These are phyloP conservation scores for Panellus pusillus DNA, from an alignment of 768 basidiomycete genomes.

Conservation along the genomic window DNA sequence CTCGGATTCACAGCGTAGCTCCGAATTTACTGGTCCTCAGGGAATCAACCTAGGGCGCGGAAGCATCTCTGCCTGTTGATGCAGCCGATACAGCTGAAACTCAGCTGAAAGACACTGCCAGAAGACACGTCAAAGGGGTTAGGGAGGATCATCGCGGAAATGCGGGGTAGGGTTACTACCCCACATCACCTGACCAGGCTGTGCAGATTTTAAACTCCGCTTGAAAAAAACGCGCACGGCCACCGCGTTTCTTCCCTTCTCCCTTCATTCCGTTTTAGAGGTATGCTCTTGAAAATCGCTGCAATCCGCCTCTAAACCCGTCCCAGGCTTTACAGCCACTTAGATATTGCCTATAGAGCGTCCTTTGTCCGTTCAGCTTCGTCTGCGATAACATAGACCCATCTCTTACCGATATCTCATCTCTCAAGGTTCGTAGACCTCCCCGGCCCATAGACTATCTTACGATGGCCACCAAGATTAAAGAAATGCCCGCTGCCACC, in stretches of 20 bases:
- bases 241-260: constrained; percentile 16
- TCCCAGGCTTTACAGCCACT: constrained; percentile 39
- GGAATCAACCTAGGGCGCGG: too few species aligned
- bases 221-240: constrained; percentile 5
- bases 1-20: too few species aligned
- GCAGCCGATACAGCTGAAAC: too few species aligned
- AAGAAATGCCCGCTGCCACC: constrained; percentile 81
- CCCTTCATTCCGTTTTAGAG: constrained; percentile 17
- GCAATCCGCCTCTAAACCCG: background rate
- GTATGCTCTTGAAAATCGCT: background rate
- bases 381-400: constrained; percentile 46
- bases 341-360: constrained; percentile 60
- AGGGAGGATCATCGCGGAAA: background rate
- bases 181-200: background rate
- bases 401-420: constrained; percentile 34
- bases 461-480: constrained; percentile 37
- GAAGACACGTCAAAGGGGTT: background rate
- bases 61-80: too few species aligned
- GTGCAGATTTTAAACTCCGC: constrained; percentile 1
- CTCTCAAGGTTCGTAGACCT: constrained; percentile 40
- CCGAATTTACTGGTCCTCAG: too few species aligned
- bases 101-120: too few species aligned
- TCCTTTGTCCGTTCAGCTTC: constrained; percentile 59
- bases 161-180: constrained; percentile 8
- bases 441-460: constrained; percentile 19